Percentiles rank a stretch among this genome's conserved stretches.
Evolutionary conservation across 2,329 filamentous ascomycete genomes (phyloP).

Genomic region (Parafenestella ontariensis): DNA sequence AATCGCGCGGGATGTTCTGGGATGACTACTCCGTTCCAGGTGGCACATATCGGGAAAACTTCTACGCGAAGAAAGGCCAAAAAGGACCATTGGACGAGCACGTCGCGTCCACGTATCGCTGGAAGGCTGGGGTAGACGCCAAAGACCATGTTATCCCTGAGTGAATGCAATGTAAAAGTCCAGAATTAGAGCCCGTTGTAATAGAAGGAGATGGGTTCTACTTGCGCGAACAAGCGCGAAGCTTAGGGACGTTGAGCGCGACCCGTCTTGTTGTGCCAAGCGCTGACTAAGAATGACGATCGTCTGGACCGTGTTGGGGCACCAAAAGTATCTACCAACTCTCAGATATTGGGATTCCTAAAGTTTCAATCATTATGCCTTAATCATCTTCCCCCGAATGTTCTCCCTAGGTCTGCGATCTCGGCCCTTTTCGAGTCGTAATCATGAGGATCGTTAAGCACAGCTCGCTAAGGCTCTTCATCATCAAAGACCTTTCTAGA

Average conservation of each 20-base stretch:
- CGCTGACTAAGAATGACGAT: background rate
- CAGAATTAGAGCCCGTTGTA: background rate
- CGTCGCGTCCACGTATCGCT: slow-evolving; percentile 58
- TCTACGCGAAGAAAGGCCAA: slow-evolving; percentile 61
- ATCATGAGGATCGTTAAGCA: no score
- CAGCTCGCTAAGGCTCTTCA: background rate
- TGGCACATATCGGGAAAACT: slow-evolving; percentile 68
- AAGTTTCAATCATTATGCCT: no score
- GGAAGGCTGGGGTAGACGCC: slow-evolving; percentile 44
- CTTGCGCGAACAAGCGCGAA: background rate
- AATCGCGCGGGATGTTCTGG: slow-evolving; percentile 64
- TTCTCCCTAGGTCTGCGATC: no score
- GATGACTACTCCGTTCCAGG: slow-evolving; percentile 61
- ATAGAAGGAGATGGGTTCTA: background rate
- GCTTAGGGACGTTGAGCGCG: no score
- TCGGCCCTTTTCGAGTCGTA: no score
- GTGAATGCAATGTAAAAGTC: slow-evolving; percentile 54
- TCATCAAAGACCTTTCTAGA: background rate
- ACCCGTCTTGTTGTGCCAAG: background rate
- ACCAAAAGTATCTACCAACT: background rate
- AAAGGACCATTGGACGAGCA: slow-evolving; percentile 61
- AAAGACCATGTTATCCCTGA: slow-evolving; percentile 38
- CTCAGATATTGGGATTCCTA: no score
- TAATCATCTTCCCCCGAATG: no score
- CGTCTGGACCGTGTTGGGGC: background rate